Conservation (phyloP, 139 green algal species). For the Marvania coccoides region DNA sequence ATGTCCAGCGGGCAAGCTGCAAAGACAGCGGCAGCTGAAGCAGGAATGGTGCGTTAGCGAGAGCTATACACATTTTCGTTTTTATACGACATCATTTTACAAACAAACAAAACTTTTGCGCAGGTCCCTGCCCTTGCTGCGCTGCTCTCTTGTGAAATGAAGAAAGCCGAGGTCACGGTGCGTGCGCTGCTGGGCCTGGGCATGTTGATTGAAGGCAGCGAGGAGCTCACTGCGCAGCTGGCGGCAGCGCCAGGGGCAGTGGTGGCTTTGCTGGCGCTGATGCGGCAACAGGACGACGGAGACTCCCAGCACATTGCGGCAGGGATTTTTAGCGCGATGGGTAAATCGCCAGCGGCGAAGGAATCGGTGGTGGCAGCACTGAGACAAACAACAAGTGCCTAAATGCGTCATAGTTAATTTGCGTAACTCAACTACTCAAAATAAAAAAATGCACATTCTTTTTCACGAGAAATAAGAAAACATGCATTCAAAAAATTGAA, state of each 20-base stretch:
- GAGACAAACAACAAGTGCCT: not conserved
- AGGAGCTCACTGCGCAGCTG: conserved; percentile 7
- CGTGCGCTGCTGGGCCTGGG: conserved; percentile 21
- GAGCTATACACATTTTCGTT: too few species aligned
- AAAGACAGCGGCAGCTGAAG: not conserved
- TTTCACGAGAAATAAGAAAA: too few species aligned
- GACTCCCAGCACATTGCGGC: conserved; percentile 22
- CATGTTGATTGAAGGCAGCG: conserved; percentile 10
- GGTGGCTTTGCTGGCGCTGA: conserved; percentile 1
- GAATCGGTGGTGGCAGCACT: not conserved
- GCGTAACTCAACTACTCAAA: too few species aligned
- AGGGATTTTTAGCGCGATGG: conserved; percentile 11
- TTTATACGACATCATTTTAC: too few species aligned
- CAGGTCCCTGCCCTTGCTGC: not conserved
- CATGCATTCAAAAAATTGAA: too few species aligned
- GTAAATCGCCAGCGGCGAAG: not conserved
- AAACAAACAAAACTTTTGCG: too few species aligned
- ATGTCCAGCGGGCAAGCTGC: not conserved
- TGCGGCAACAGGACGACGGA: conserved; percentile 16
- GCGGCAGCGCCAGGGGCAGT: not conserved
- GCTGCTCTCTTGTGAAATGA: not conserved
- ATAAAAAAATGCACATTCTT: too few species aligned
- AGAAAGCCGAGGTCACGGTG: conserved; percentile 2
- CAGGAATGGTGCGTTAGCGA: conserved; percentile 3
- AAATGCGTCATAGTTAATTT: too few species aligned